These are phyloP conservation scores for Neofusicoccum parvum DNA, from an alignment of 2,329 filamentous ascomycete species.

Conservation along the genomic window DNA sequence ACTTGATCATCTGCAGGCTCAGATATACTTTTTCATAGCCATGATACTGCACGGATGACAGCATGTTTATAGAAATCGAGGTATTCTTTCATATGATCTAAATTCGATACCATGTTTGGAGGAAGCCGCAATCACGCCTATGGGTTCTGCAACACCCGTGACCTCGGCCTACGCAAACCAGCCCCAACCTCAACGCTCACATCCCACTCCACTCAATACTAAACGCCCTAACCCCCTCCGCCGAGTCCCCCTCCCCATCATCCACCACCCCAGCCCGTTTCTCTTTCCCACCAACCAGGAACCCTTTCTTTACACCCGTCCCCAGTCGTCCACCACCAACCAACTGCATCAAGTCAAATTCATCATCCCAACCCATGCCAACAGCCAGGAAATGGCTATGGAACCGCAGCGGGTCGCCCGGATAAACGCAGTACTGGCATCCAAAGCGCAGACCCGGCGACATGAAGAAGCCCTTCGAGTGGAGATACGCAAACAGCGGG, in stretches of 20 bases:
- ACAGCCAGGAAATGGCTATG: constrained; percentile 92
- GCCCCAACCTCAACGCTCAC: not conserved
- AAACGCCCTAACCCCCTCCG: constrained; percentile 17
- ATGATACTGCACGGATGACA: too few species aligned
- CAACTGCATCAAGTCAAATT: constrained; percentile 81
- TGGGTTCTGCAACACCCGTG: too few species aligned
- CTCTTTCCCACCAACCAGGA: constrained; percentile 73
- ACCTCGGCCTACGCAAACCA: too few species aligned
- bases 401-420: constrained; percentile 90
- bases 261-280: constrained; percentile 24
- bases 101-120: too few species aligned
- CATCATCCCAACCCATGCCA: constrained; percentile 84
- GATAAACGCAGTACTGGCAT: constrained; percentile 91
- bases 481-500: constrained; percentile 78
- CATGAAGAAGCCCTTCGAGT: constrained; percentile 78
- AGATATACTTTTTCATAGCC: too few species aligned
- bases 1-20: too few species aligned
- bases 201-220: constrained; percentile 22
- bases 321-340: constrained; percentile 85
- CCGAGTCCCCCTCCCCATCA: not conserved
- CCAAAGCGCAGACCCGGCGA: constrained; percentile 93
- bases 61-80: too few species aligned
- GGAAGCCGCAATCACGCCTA: too few species aligned
- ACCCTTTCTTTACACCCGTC: constrained; percentile 95
- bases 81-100: too few species aligned